phyloP scores from a whole-genome alignment of 768 basidiomycete genomes.

The Mrakia gelida region DNA sequence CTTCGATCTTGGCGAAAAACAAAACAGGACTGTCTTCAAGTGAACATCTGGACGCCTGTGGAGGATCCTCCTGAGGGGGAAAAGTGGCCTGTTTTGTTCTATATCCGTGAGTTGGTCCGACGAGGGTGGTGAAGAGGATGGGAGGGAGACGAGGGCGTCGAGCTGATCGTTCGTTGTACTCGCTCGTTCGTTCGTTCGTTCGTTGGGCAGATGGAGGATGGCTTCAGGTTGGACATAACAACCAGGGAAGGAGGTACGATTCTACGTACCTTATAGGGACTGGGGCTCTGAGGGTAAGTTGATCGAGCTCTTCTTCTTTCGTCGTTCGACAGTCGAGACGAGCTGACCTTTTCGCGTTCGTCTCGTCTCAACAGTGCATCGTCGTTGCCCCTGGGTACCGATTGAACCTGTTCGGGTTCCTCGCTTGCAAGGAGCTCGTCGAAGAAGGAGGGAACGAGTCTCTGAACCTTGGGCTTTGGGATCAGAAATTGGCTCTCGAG shows the following conservation, averaged over 20 bases:
- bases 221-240: constrained; percentile 24
- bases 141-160: background rate
- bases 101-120: background rate
- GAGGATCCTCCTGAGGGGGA: background rate
- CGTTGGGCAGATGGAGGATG: constrained; percentile 2
- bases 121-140: too few species aligned
- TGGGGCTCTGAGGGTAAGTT: constrained; percentile 7
- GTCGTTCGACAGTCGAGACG: background rate
- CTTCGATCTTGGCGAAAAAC: background rate
- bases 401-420: constrained; percentile 19
- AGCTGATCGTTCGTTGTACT: background rate
- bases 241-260: constrained; percentile 15
- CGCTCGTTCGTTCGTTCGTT: background rate
- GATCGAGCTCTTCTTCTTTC: background rate
- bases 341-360: background rate
- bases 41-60: constrained; percentile 22
- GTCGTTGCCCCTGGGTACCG: constrained; percentile 14
- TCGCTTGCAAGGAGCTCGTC: constrained; percentile 20
- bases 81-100: constrained; percentile 23
- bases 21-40: constrained; percentile 10
- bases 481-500: constrained; percentile 16
- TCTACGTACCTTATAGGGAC: background rate
- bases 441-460: constrained; percentile 1
- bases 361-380: background rate
- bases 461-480: constrained; percentile 20